Evolutionary conservation across 345 rosid genomes (phyloP), one percentile per base, ranked within the genome.

Genomic region (Gossypium rotundifolium): DNA sequence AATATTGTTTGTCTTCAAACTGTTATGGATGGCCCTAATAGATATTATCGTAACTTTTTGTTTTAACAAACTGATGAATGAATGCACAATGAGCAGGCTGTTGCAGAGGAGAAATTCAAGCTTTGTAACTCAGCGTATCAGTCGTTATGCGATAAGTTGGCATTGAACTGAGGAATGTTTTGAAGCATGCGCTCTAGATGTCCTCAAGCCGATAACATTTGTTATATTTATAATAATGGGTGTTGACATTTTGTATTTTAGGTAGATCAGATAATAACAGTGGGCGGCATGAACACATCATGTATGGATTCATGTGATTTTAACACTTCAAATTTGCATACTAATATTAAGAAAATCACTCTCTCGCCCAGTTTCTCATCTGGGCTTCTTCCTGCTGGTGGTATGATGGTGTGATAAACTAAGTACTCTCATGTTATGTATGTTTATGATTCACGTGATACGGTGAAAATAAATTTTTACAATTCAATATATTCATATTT

Each of bases 51-150:
- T 10, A 20, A 48, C n/a, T 46, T 66, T 44, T 59, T 59, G 22
- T 22, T 63, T 29, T 53, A 65, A 11, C 16, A 49, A 48, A 64
- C 9, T 45, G 20, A 67, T 11, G 20, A 53, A 23, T 60, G 27
- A 17, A 52, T 71, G 62, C 76, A 52, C 69, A 17, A 68, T 58
- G 38, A 58, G 74, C 87, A 91, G 93, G 86, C 75, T 1, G 77
- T 83, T 60, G 96, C 95, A 3, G 98, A 92, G 85, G 94, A 87
- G 80, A 92, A 88, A 79, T 92, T 94, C 89, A 94, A 94, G 89
- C 83, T 81, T 54, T 92, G 97, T 79, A 86, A 87, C 74, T 88
- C 84, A 22, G 94, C 98, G 14, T 91, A 94, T 75, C 87, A 89
- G 80, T 84, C 92, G 14, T 65, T 91, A 77, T 84, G 97, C 25